Percentiles rank a stretch among this genome's conserved stretches.
Conservation (phyloP, 2,329 filamentous ascomycete genomes). For the Huntiella moniliformis region DNA sequence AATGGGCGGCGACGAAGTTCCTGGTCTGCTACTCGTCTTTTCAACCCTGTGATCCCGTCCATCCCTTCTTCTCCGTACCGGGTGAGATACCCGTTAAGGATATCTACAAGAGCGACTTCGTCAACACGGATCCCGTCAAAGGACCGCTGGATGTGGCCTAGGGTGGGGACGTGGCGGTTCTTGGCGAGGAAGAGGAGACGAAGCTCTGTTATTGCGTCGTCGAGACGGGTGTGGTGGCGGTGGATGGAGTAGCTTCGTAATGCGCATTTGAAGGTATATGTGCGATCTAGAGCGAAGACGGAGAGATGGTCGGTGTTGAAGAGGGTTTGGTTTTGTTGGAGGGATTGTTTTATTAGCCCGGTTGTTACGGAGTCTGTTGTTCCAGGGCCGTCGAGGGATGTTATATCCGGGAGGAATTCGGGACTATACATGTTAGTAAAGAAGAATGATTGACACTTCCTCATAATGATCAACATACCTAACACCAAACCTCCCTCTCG, state of each 20-base stretch:
- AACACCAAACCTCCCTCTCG: conserved; percentile 25
- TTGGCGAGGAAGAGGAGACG: conserved; percentile 38
- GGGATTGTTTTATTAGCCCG: conserved; percentile 35
- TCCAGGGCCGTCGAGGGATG: conserved; percentile 20
- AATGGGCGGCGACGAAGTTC: no score
- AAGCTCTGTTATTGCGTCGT: conserved; percentile 44
- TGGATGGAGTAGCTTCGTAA: conserved; percentile 36
- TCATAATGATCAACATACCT: conserved; percentile 12
- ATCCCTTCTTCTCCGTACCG: conserved; percentile 28
- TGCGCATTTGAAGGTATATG: conserved; percentile 46
- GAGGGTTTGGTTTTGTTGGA: conserved; percentile 40
- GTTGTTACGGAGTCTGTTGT: conserved; percentile 20
- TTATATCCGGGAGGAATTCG: conserved; percentile 26
- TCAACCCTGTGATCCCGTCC: no score
- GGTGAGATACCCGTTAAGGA: conserved; percentile 36
- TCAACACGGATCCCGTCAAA: conserved; percentile 40
- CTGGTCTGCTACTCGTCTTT: no score
- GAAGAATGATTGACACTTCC: no score
- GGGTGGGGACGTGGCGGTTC: conserved; percentile 29
- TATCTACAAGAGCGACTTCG: conserved; percentile 30
- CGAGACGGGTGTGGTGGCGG: conserved; percentile 26
- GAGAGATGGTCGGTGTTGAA: conserved; percentile 42
- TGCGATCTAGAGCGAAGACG: conserved; percentile 38
- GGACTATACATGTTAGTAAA: no score
- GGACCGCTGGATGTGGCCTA: conserved; percentile 31